phyloP scores from a whole-genome alignment of 2,329 filamentous ascomycete genomes.

The Xylaria hypoxylon region DNA sequence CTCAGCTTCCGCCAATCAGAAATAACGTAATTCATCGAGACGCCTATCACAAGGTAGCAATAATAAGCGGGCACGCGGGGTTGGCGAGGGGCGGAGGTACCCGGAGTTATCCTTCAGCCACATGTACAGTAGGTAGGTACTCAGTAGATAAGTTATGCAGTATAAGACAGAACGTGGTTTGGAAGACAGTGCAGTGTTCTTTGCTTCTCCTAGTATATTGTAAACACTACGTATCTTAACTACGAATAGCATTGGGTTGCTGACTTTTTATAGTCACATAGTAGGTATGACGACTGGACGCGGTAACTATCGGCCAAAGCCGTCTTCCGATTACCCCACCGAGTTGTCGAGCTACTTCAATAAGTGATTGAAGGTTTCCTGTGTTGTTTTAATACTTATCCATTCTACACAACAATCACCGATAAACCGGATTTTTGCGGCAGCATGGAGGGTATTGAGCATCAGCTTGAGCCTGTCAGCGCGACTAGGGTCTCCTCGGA shows the following conservation, averaged over 20 bases:
- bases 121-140: background rate
- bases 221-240: background rate
- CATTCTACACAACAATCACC: background rate
- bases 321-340: constrained; percentile 46
- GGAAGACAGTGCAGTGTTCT: background rate
- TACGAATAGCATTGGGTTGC: background rate
- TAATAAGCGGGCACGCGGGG: constrained; percentile 23
- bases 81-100: constrained; percentile 11
- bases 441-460: constrained; percentile 60
- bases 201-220: background rate
- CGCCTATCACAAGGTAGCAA: constrained; percentile 1
- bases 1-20: constrained; percentile 33
- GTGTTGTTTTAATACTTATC: constrained; percentile 2
- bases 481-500: constrained; percentile 62
- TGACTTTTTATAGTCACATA: background rate
- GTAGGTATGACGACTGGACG: constrained; percentile 14
- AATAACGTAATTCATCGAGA: constrained; percentile 16
- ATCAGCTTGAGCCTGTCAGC: constrained; percentile 67
- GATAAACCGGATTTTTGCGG: constrained; percentile 2
- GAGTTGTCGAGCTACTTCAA: constrained; percentile 2
- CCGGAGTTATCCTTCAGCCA: constrained; percentile 10
- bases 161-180: background rate
- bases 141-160: background rate
- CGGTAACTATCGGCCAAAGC: constrained; percentile 38
- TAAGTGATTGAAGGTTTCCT: constrained; percentile 9